Evolutionary conservation across 2,329 filamentous ascomycete species (phyloP).

Genomic region (Hypoxylon sp.): DNA sequence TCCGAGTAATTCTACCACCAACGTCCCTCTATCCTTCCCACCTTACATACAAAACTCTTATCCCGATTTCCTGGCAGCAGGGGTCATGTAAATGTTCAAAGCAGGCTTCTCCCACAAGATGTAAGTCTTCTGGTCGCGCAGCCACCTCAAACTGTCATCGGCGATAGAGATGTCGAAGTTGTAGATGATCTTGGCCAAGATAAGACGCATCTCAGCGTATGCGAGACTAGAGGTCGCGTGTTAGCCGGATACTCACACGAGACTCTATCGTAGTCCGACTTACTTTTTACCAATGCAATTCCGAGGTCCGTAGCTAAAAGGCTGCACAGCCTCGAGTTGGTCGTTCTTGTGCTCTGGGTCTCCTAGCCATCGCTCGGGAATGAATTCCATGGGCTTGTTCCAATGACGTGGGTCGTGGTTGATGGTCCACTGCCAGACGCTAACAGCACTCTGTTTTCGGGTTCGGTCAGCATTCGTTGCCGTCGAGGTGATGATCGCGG

Average conservation of each 20-base stretch:
- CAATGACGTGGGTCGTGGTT: conserved; percentile 50
- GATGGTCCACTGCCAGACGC: conserved; percentile 50
- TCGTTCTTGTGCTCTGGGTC: conserved; percentile 46
- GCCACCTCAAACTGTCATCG: conserved; percentile 43
- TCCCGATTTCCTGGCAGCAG: conserved; percentile 16
- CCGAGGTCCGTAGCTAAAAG: conserved; percentile 51
- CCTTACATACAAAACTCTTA: too few species aligned
- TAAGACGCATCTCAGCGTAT: conserved; percentile 53
- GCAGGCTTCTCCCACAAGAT: conserved; percentile 49
- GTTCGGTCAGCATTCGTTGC: conserved; percentile 26
- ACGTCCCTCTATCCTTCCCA: too few species aligned
- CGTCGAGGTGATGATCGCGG: too few species aligned
- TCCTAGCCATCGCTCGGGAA: conserved; percentile 52
- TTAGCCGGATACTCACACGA: conserved; percentile 16
- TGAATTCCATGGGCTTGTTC: conserved; percentile 49
- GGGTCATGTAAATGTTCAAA: conserved; percentile 45
- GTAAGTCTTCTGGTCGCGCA: conserved; percentile 45
- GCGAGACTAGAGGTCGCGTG: conserved; percentile 45
- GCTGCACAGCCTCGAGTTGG: conserved; percentile 47
- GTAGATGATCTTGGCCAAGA: conserved; percentile 50
- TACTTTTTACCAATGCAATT: conserved; percentile 54
- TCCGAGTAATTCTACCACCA: too few species aligned
- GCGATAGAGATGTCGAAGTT: conserved; percentile 50
- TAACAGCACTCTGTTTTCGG: conserved; percentile 48
- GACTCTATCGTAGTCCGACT: conserved; percentile 23